Evolutionary conservation across 768 basidiomycete genomes (phyloP), one percentile per base, ranked within the genome.

Genomic region (Russula virescens): DNA sequence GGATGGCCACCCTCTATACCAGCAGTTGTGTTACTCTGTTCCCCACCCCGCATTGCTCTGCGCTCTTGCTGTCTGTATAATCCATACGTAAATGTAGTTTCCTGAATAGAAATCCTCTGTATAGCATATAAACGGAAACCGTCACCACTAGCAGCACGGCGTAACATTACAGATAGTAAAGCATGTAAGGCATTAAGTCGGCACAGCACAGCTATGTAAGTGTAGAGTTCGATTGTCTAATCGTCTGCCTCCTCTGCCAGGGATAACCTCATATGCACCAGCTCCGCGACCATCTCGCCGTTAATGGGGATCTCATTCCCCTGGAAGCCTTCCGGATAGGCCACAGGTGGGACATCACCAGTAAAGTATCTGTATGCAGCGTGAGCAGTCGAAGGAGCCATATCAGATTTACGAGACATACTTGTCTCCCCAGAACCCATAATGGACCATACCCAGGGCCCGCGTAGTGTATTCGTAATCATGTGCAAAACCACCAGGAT

Each of bases 241-340:
- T 87, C 86, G 69, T 88, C 85, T 19, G 83, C 79, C 72, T 88
- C 86, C 46, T 80, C 79, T 13, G 76, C 71, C 21, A 88, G 75
- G 5, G 79, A 79, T 19, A 91, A 73, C 50, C 86, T 77, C 62
- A 86, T 80, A 10, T 79, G 70, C 65, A 82, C 83, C 21, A 90
- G 68, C 11, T 77, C 76, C 5, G 86, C 88, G 5, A 94, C 88
- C 0, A 77, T 77, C 43, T 77, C 80, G 8, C 86, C 90, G 71
- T 94, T 83, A 34, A 97, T 79, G 3, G 93, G 94, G 62, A 97
- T 97, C 14, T 78, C 80, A 71, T 89, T 93, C 16, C 75, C 94
- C 81, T 85, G 89, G 76, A 97, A 97, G n/a, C 91, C 94, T 45
- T 88, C 83, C 0, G 92, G 91, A 68, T 95, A 93, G 21, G 78